Percentiles rank a stretch among this genome's conserved stretches.
These are phyloP conservation scores for Quercus phellos DNA, from an alignment of 331 rosid species.

Conservation along the genomic window DNA sequence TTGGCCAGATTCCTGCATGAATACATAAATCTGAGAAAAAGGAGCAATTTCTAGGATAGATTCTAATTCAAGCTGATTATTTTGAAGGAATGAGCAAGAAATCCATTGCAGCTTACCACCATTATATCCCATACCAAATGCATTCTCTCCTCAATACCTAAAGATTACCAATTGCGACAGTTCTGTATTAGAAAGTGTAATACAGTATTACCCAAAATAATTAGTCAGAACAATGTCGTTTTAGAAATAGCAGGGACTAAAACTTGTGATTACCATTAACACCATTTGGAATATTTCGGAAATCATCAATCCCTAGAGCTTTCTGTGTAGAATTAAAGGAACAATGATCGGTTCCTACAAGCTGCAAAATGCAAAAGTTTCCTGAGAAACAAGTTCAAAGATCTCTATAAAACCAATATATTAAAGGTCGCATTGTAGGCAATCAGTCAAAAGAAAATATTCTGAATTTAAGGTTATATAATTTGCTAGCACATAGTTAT, in stretches of 20 bases:
- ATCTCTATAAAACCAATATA: neutral
- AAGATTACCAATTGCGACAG: slow-evolving; percentile 26
- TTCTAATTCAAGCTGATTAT: neutral
- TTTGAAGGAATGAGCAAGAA: slow-evolving; percentile 11
- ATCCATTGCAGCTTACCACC: slow-evolving; percentile 68
- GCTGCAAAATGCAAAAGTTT: slow-evolving; percentile 50
- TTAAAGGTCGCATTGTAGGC: neutral
- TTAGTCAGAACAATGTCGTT: neutral
- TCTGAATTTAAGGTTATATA: neutral
- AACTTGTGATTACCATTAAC: slow-evolving; percentile 66
- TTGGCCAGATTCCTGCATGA: slow-evolving; percentile 84
- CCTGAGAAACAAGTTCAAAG: neutral
- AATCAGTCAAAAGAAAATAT: neutral
- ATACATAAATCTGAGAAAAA: neutral
- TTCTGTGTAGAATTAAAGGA: slow-evolving; percentile 82
- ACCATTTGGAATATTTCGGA: slow-evolving; percentile 89
- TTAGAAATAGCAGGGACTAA: slow-evolving; percentile 1
- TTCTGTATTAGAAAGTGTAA: slow-evolving; percentile 3
- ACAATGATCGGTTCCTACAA: slow-evolving; percentile 95
- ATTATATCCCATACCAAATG: slow-evolving; percentile 73
- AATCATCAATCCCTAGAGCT: slow-evolving; percentile 80
- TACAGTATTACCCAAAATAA: slow-evolving; percentile 1
- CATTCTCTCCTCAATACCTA: slow-evolving; percentile 97
- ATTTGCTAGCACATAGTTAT: neutral
- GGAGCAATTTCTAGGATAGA: neutral